Evolutionary conservation across 1,139 yeast genomes (phyloP).

Genomic region (Geotrichum candidum): DNA sequence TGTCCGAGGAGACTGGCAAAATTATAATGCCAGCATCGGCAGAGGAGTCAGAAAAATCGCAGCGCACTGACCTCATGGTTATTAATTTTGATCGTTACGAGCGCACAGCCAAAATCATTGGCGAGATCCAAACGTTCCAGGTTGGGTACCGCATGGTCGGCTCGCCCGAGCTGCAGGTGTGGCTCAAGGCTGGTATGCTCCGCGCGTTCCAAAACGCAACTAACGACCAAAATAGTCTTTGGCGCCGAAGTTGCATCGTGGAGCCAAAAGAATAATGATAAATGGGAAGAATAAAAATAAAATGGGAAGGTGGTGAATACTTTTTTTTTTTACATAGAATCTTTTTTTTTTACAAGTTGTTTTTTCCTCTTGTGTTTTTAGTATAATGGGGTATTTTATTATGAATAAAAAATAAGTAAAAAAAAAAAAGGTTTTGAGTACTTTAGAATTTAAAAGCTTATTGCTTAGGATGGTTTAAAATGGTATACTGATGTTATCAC

Average conservation of each 20-base stretch:
- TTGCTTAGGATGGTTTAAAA: no score
- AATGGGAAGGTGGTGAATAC: no score
- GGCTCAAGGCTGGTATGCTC: slow-evolving; percentile 35
- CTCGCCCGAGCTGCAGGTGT: slow-evolving; percentile 30
- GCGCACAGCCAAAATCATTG: slow-evolving; percentile 64
- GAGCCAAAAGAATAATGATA: slow-evolving; percentile 28
- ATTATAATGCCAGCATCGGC: slow-evolving; percentile 5
- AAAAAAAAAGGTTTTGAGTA: no score
- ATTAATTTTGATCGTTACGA: slow-evolving; percentile 80
- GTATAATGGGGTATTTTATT: no score
- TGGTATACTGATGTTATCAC: no score
- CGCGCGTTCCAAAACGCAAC: slow-evolving; percentile 29
- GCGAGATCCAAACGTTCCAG: slow-evolving; percentile 73
- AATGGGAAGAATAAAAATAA: no score
- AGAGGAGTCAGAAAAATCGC: neutral
- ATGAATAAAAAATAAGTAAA: no score
- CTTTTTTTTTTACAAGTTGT: no score
- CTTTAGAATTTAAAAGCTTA: no score
- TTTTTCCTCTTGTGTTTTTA: no score
- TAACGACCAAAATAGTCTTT: slow-evolving; percentile 33
- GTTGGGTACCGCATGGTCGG: slow-evolving; percentile 43
- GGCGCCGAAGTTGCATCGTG: slow-evolving; percentile 36
- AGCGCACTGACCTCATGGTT: slow-evolving; percentile 28
- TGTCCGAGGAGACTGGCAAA: slow-evolving; percentile 16
- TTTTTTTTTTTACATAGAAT: no score